Evolutionary conservation across 148 eudicot species (phyloP), one percentile per base, ranked within the genome.

Genomic region (Chenopodium berlandieri): DNA sequence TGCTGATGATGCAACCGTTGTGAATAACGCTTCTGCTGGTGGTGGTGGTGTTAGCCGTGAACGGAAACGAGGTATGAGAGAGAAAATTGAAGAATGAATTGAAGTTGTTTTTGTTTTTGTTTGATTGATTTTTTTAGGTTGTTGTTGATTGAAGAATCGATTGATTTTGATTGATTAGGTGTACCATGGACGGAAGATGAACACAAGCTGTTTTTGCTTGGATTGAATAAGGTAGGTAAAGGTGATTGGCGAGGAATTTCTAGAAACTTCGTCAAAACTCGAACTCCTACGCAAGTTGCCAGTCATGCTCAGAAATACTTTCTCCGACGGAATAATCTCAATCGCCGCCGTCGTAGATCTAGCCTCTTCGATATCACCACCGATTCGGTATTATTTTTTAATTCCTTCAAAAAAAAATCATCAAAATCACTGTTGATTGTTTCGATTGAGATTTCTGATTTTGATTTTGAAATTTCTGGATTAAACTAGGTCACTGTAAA

Each of bases 181-280:
- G 87, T 90, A 63, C 92, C 97, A 23, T 92, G 97, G 97, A 92
- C 97, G 6, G 94, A 92, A 78, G 94, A 92, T 47, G 97, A 92
- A 76, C 97, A 92, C 87, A 92, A 85, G 85, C 78, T 91, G 82
- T 92, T 92, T 87, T 82, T 92, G 52, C 25, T 91, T 44, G 97
- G 97, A 78, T 84, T 92, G 66, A 87, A 89, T 75, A 92, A 87
- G 68, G 91, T 92, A 37, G 97, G 97, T 5, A 92, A 88, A 72
- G 97, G 97, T 52, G 97, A 92, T 56, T 92, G 97, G 94, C 81
- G 97, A 86, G 94, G 97, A 23, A 92, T 92, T 65, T 90, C 97
- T 7, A 86, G 90, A 82, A 91, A 88, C 77, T 92, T 87, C 67
- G 97, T 92, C 32, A 92, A 91, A 81, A 88, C 94, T 13, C 90